A percentile compares a stretch with the other conserved stretches of the same genome.
These are phyloP conservation scores for Tolypocladium tundrense DNA, from an alignment of 2,329 filamentous ascomycete genomes.

Conservation along the genomic window DNA sequence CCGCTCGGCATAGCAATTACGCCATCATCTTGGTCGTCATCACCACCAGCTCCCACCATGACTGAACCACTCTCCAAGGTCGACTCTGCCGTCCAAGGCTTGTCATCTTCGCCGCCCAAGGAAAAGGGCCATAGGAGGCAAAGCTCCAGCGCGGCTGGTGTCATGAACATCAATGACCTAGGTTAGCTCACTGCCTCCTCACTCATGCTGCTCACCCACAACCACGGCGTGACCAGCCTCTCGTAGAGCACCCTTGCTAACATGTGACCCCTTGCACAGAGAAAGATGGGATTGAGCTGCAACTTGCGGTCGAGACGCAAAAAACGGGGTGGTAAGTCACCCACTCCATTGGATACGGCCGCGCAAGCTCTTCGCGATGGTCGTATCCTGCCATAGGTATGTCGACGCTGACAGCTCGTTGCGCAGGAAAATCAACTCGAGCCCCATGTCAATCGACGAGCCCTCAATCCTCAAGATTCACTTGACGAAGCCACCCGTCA, in stretches of 20 bases:
- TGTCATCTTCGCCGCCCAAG: conserved; percentile 57
- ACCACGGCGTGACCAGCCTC: not conserved
- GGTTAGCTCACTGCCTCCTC: conserved; percentile 43
- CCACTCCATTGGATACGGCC: not conserved
- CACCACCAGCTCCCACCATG: conserved; percentile 17
- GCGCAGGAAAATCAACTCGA: conserved; percentile 85
- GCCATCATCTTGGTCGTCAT: not conserved
- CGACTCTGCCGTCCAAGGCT: conserved; percentile 80
- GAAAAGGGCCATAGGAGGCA: conserved; percentile 59
- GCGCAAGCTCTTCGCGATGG: not conserved
- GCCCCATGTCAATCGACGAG: conserved; percentile 68
- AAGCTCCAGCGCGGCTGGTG: conserved; percentile 61
- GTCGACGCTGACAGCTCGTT: not conserved
- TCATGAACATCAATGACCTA: conserved; percentile 71
- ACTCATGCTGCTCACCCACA: not conserved
- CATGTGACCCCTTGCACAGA: conserved; percentile 39
- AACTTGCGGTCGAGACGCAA: conserved; percentile 74
- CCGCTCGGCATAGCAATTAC: not conserved
- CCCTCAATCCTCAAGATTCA: conserved; percentile 72
- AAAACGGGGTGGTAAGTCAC: conserved; percentile 71
- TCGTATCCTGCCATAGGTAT: not conserved
- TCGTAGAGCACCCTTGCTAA: not conserved
- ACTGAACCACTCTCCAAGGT: conserved; percentile 65
- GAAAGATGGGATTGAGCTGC: conserved; percentile 59
- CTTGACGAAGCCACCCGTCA: conserved; percentile 73